Evolutionary conservation across 345 rosid species (phyloP), one percentile per base, ranked within the genome.

Genomic region (Lumnitzera racemosa): DNA sequence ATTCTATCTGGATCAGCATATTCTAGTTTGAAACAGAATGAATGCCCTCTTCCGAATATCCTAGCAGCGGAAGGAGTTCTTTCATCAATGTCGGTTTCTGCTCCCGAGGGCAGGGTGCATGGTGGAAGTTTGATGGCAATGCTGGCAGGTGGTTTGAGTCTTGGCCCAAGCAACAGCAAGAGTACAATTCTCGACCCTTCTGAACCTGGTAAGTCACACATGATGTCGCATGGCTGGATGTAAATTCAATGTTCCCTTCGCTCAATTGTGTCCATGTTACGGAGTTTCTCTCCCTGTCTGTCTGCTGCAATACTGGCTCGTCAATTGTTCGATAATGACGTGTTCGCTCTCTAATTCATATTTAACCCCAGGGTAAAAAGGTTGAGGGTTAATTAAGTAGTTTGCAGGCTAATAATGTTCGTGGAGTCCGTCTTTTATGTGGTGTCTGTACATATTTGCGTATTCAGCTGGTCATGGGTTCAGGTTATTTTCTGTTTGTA

Each of bases 41-140:
- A 67, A 51, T 51, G 27, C 6, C 41, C 76, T 17, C 67, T 71
- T 36, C 50, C 61, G 14, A 53, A 49, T 46, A 15, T 27, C 52
- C 56, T 76, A n/a, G 67, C 51, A 49, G 58, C 43, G 23, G 81
- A 70, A 59, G 60, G 67, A 55, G 76, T 71, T 24, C 15, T 61
- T 46, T 56, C 66, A 11, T 43, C 82, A 25, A 5, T 46, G 15
- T 24, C 83, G 9, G 81, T 65, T 20, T 64, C 71, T 59, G 80
- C 71, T 62, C 87, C 97, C 25, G 99, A 95, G 78, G 99, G 95
- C 70, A 80, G 99, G 79, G 99, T 95, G 25, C 97, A 86, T 67
- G 99, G 99, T 61, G 99, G 97, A 64, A 80, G 95, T 66, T 80
- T 90, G 76, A 76, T 90, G 79, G 83, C 90, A 65, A 77, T 90